Evolutionary conservation across 2,329 filamentous ascomycete genomes (phyloP), one percentile per base, ranked within the genome.

Genomic region (Alternaria solani): DNA sequence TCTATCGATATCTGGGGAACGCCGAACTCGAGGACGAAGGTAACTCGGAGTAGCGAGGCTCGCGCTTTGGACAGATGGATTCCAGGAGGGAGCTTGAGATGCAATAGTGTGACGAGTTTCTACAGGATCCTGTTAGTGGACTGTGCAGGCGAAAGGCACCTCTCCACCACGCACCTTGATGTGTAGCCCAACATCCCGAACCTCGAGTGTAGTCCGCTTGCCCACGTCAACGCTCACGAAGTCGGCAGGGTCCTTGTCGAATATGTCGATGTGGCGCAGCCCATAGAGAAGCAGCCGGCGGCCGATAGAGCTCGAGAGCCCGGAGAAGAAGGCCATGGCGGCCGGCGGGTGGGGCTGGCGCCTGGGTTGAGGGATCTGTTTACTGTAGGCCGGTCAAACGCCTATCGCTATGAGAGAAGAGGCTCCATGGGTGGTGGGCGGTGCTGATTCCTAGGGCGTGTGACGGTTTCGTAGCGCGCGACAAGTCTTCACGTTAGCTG

Each of bases 251-350:
- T 96, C 91, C 58, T 92, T 91, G 73, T 98, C 95, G 61, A 99
- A 87, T 56, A 97, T 85, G 69, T 96, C 93, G 60, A 97, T 85
- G 59, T 90, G 89, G 25, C 91, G 90, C 42, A 99, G 83, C 51
- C 90, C 92, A 82, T 95, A 97, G 68, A 92, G 90, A 66, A 98
- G 86, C 71, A 98, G 85, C 78, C 91, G 89, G 85, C 95, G 96
- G 81, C 94, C 92, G 84, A 96, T 83, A 69, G 84, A 92, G 69
- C 88, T 91, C 65, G 93, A 89, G 73, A 95, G 86, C 76, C 92
- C 68, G 25, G 73, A 70, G 86, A 89, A 71, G 65, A 78, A 78
- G 55, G 89, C 88, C 91, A 94, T 93, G 78, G 69, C 75, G 56
- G 41, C 62, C 57, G 62, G 38, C 20, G 20, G 20, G 20, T 23